Base-by-base conservation (phyloP, 257 asterid genomes). In the Capsicum pubescens region DNA sequence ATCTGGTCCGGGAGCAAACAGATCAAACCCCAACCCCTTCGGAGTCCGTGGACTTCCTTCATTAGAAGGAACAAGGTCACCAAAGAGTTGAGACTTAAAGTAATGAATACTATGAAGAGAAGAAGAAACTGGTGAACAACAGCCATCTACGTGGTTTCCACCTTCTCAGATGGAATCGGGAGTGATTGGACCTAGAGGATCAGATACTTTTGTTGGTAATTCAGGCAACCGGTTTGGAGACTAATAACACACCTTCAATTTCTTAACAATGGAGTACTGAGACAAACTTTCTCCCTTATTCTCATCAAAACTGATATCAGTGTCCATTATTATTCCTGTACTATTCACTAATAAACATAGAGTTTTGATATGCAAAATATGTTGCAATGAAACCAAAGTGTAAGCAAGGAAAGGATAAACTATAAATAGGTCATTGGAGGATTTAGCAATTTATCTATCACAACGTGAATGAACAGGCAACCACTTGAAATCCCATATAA, bases 1-100 rank as follows among this genome's bases (percentile, higher is more conserved):
- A 52, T 86, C 88, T n/a, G 89, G 86, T 11, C 86, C 92, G 6
- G 93, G 93, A 72, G 93, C 92, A 87, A 93, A 92, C 8, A 93
- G 89, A 83, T 92, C 93, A 82, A 89, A 91, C 13, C 87, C 82
- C 11, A 61, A 35, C 46, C 78, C 89, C 83, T 85, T 84, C 0
- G 93, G 94, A 70, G 95, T 91, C 36, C 66, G 80, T 8, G 66
- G 84, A 70, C 32, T 57, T 14, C 83, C 59, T 36, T 74, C 87
- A 63, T 64, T 70, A 21, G 86, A n/a, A 74, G 86, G 82, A 50
- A 46, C 5, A 50, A 66, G 46, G 69, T 48, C 16, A 12, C 54
- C 58, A 16, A 46, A 67, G 14, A 4, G 79, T 68, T 67, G 52
- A 79, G 88, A 84, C 17, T 58, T n/a, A 42, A 26, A 59, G 79